phyloP scores from a whole-genome alignment of 345 rosid species.

The Psidium guajava region DNA sequence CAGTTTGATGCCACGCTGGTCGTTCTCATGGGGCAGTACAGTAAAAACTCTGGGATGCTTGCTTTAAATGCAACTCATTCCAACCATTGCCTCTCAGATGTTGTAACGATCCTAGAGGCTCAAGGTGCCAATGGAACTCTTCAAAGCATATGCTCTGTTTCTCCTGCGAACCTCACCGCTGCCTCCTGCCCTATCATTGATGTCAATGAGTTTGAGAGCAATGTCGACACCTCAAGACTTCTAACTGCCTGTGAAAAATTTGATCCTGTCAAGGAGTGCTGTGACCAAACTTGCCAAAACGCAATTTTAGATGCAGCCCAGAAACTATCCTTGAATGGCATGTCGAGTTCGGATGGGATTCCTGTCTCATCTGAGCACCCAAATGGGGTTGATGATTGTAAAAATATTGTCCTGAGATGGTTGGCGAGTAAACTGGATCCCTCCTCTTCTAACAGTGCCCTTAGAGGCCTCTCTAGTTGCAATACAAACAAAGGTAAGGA shows the following conservation, averaged over 20 bases:
- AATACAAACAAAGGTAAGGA: slow-evolving; percentile 34
- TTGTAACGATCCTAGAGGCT: slow-evolving; percentile 35
- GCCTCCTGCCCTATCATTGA: slow-evolving; percentile 40
- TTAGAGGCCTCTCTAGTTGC: slow-evolving; percentile 51
- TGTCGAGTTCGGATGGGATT: slow-evolving; percentile 4
- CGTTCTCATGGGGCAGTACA: slow-evolving; percentile 44
- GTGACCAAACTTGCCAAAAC: slow-evolving; percentile 41
- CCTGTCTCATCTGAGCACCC: slow-evolving; percentile 17
- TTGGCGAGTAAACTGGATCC: slow-evolving; percentile 40
- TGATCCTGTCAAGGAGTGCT: slow-evolving; percentile 45
- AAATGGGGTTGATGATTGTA: slow-evolving; percentile 27
- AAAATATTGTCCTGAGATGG: slow-evolving; percentile 37
- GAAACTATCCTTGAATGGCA: slow-evolving; percentile 21
- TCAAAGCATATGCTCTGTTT: slow-evolving; percentile 27
- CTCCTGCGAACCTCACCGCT: slow-evolving; percentile 32
- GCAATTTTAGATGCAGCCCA: slow-evolving; percentile 38
- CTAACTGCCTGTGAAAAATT: slow-evolving; percentile 39
- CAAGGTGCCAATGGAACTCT: slow-evolving; percentile 34
- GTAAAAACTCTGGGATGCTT: slow-evolving; percentile 35
- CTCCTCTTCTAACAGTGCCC: slow-evolving; percentile 25
- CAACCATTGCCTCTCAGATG: slow-evolving; percentile 42
- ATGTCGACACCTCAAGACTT: slow-evolving; percentile 34
- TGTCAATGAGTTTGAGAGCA: slow-evolving; percentile 32
- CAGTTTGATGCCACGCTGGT: slow-evolving; percentile 42
- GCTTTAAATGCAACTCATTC: slow-evolving; percentile 26